Evolutionary conservation across 345 rosid genomes (phyloP).

Genomic region (Noccaea bulbosa): DNA sequence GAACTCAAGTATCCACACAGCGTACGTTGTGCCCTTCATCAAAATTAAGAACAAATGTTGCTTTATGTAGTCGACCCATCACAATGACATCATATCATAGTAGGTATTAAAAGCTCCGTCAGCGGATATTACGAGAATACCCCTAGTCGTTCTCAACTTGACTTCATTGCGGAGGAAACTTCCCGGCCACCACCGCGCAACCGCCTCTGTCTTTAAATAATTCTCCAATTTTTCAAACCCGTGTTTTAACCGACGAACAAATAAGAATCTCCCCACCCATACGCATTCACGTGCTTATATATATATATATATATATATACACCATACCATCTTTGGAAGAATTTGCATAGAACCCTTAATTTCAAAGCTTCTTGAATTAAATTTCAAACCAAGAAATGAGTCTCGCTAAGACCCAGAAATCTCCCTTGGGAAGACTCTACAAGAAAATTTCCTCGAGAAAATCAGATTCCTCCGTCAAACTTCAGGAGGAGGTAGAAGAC

Average conservation of each 20-base stretch:
- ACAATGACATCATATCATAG: constrained; percentile 4
- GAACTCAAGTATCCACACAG: no score
- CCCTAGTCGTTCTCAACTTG: constrained; percentile 24
- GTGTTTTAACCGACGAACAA: constrained; percentile 34
- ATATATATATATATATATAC: constrained; percentile 38
- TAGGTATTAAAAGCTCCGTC: not conserved
- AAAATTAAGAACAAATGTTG: not conserved
- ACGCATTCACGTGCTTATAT: constrained; percentile 29
- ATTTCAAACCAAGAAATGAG: constrained; percentile 10
- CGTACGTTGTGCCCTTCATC: no score
- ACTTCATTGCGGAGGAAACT: constrained; percentile 39
- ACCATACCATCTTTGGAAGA: not conserved
- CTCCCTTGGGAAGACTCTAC: constrained; percentile 34
- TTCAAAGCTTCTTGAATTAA: not conserved
- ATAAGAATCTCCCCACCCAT: not conserved
- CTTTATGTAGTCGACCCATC: not conserved
- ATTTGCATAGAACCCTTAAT: not conserved
- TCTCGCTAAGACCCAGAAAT: constrained; percentile 21
- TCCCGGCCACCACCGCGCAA: constrained; percentile 43
- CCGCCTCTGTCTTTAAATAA: constrained; percentile 37
- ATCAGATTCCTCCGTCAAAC: not conserved
- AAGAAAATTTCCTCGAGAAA: constrained; percentile 42
- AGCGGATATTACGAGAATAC: not conserved
- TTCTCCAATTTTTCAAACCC: constrained; percentile 31
- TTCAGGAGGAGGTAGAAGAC: not conserved